Evolutionary conservation across 768 basidiomycete species (phyloP).

Genomic region (Kwoniella sp.): DNA sequence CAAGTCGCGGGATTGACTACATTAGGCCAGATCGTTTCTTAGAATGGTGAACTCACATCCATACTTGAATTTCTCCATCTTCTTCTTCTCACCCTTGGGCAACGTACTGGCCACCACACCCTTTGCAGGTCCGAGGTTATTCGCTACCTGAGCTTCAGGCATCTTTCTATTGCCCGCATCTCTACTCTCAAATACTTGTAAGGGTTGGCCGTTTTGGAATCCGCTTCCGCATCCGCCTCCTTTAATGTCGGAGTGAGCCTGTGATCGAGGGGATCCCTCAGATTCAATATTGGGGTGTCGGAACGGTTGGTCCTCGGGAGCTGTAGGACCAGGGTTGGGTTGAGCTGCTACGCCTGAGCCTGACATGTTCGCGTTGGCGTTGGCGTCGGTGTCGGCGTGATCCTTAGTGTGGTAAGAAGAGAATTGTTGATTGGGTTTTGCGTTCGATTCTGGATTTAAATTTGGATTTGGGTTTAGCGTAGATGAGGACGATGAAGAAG

Average conservation of each 20-base stretch:
- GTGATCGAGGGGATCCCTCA: too few relatives aligned
- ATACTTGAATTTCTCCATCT: constrained; percentile 25
- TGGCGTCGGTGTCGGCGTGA: constrained; percentile 3
- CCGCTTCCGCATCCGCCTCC: too few relatives aligned
- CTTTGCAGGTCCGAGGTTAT: constrained; percentile 10
- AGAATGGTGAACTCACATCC: constrained; percentile 8
- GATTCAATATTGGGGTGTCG: too few relatives aligned
- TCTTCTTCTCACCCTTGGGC: constrained; percentile 2
- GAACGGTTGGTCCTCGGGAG: constrained; percentile 10
- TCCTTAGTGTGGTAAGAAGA: too few relatives aligned
- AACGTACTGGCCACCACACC: constrained; percentile 4
- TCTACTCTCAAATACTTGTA: constrained; percentile 1
- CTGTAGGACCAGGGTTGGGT: constrained; percentile 4
- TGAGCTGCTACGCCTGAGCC: not conserved
- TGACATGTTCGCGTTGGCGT: constrained; percentile 4
- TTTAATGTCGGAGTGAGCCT: too few relatives aligned
- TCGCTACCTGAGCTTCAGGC: constrained; percentile 10
- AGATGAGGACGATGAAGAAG: not conserved
- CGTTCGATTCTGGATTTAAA: too few relatives aligned
- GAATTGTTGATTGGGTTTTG: too few relatives aligned
- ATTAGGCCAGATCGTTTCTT: too few relatives aligned
- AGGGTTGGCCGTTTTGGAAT: not conserved
- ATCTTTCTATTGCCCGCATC: constrained; percentile 3
- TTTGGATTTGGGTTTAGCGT: not conserved
- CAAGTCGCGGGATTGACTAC: too few relatives aligned